Conservation (phyloP, 1,284 basidiomycete species). For the Sporisorium graminicola region DNA sequence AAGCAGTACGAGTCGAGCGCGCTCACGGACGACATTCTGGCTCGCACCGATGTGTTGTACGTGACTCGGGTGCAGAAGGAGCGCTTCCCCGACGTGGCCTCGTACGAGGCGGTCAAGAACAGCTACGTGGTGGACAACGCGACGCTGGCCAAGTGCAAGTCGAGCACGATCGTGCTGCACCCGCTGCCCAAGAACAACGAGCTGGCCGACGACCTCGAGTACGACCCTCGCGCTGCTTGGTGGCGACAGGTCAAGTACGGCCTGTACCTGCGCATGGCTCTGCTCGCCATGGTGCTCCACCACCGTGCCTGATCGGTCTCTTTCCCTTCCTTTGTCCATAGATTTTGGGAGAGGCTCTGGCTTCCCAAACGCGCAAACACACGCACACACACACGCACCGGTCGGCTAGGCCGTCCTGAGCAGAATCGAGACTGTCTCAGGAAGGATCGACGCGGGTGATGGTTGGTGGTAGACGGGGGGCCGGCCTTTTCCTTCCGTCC, state of each 20-base stretch:
- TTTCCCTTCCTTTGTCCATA: not conserved
- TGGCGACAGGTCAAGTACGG: constrained; percentile 99
- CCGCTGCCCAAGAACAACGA: constrained; percentile 94
- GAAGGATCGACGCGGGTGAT: not conserved
- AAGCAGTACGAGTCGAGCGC: constrained; percentile 84
- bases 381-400: not conserved
- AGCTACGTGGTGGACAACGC: constrained; percentile 94
- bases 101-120: constrained; percentile 92
- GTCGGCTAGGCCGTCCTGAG: not conserved
- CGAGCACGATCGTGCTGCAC: constrained; percentile 98
- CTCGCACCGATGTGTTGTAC: constrained; percentile 95
- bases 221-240: constrained; percentile 93
- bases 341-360: not conserved
- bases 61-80: constrained; percentile 97
- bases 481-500: too few species aligned
- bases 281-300: constrained; percentile 65
- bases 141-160: constrained; percentile 88
- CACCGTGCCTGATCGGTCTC: constrained; percentile 20
- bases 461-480: not conserved
- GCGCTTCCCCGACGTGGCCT: constrained; percentile 83
- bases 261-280: constrained; percentile 76
- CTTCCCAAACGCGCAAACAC: too few species aligned
- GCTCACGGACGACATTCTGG: constrained; percentile 85
- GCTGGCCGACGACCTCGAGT: constrained; percentile 98
- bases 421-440: constrained; percentile 17